These are phyloP conservation scores for Auxenochlorella pyrenoidosa DNA, from an alignment of 139 green algal genomes.

Conservation along the genomic window DNA sequence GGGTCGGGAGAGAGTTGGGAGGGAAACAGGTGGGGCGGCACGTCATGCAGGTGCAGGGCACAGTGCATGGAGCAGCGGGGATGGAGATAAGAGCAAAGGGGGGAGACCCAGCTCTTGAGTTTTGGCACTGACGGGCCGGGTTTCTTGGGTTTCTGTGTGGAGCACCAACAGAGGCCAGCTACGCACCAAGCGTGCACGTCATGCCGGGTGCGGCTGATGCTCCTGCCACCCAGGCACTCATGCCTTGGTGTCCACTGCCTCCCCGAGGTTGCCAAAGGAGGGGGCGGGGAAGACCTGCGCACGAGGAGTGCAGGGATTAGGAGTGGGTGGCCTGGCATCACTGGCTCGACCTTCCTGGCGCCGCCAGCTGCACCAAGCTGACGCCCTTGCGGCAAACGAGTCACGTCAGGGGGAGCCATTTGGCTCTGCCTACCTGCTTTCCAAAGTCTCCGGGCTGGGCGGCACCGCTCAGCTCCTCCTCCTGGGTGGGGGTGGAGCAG, in stretches of 20 bases:
- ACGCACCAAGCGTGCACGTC: neutral
- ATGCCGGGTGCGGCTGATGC: neutral
- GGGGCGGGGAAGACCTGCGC: conserved; percentile 25
- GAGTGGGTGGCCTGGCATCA: too few relatives aligned
- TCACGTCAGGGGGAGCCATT: too few relatives aligned
- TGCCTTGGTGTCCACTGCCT: neutral
- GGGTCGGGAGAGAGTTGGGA: neutral
- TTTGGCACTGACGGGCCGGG: neutral
- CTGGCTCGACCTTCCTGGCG: too few relatives aligned
- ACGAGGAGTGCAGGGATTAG: too few relatives aligned
- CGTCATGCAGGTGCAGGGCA: neutral
- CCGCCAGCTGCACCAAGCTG: too few relatives aligned
- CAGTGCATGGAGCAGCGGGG: neutral
- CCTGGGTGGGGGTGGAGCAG: conserved; percentile 13
- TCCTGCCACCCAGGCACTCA: too few relatives aligned
- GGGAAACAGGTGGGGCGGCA: neutral
- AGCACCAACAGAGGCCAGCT: too few relatives aligned
- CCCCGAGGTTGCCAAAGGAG: conserved; percentile 26
- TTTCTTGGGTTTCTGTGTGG: neutral
- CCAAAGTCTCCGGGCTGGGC: conserved; percentile 29
- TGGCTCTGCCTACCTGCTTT: too few relatives aligned
- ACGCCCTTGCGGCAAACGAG: too few relatives aligned
- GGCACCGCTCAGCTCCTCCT: neutral
- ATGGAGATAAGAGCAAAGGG: neutral
- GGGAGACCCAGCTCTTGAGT: neutral